Base-by-base conservation (phyloP, 257 asterid genomes). In the Voacanga thouarsii region DNA sequence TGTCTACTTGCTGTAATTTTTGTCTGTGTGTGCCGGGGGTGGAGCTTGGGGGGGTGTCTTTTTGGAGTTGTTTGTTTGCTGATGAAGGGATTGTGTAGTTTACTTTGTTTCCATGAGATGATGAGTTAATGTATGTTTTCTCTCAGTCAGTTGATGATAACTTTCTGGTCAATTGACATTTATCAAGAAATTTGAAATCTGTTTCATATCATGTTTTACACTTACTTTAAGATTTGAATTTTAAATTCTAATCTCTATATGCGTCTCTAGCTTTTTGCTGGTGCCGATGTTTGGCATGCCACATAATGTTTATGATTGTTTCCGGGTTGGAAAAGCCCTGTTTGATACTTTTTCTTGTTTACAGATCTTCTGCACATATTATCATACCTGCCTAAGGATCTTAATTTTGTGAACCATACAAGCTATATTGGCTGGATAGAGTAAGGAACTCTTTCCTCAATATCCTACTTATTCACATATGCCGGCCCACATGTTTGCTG, bases 371-470 rank as follows among this genome's bases (percentile, higher is more conserved):
- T 95, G 84, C 99, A 95, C 92, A 86, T 95, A 76, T 78, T 95
- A 47, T 89, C 99, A 3, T 95, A 95, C 76, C 83, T 95, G 56
- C 99, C 99, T 5, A 89, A 85, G 85, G 95, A 91, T 85, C 93
- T 96, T 64, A 96, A 93, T 88, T 96, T 96, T 76, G 94, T 89
- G 84, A 93, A 92, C 51, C 97, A 96, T 77, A 84, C 97, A 49
- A 88, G 99, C 93, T 93, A 93, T 71, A 89, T 95, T 79, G 99
- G 99, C 53, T 92, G 99, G 99, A 93, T 91, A 83, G 97, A 95
- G 99, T 95, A 89, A 77, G 94, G 50, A 83, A 68, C 33, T 72
- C 80, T 75, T 74, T 78, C 57, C 71, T 70, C 72, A 12, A 74
- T 53, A 26, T 41, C 51, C 41, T 41, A 75, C 9, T 4, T 63